Conservation (phyloP, 306 rosid genomes). For the Gillenia trifoliata region DNA sequence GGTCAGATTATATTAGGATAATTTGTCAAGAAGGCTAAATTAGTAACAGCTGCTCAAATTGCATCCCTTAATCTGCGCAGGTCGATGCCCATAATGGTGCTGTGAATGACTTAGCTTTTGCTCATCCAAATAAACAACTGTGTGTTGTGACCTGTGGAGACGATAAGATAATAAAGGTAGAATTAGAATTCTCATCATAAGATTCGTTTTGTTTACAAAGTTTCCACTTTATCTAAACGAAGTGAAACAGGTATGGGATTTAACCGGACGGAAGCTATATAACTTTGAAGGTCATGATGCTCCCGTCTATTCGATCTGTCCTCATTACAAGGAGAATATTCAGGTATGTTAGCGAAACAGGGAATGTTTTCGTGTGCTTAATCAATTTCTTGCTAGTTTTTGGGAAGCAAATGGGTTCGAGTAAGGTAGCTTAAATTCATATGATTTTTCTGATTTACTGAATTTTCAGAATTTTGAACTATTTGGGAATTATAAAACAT, state of each 20-base stretch:
- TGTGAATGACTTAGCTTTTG: constrained; percentile 92
- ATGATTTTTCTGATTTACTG: neutral
- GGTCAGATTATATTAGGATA: constrained; percentile 33
- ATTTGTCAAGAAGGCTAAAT: constrained; percentile 16
- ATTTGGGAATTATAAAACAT: neutral
- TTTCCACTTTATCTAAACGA: constrained; percentile 20
- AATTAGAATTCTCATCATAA: constrained; percentile 15
- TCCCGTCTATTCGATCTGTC: constrained; percentile 81
- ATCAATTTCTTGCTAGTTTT: neutral
- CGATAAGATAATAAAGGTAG: constrained; percentile 80
- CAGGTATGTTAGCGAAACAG: constrained; percentile 43
- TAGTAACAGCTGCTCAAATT: constrained; percentile 26
- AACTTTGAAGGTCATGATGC: constrained; percentile 85
- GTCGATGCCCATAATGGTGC: constrained; percentile 78
- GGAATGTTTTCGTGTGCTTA: neutral
- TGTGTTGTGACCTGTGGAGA: constrained; percentile 89
- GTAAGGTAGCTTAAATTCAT: neutral
- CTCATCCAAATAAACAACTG: constrained; percentile 71
- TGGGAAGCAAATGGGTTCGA: neutral
- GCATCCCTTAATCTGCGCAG: constrained; percentile 34
- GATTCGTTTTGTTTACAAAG: constrained; percentile 11
- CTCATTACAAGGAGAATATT: constrained; percentile 84
- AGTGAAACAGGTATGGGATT: constrained; percentile 77
- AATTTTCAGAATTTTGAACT: neutral
- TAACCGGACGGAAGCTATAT: constrained; percentile 53